A percentile compares a stretch with the other conserved stretches of the same genome.
These are phyloP conservation scores for Irpex sp. DNA, from an alignment of 1,284 basidiomycete genomes.

Conservation along the genomic window DNA sequence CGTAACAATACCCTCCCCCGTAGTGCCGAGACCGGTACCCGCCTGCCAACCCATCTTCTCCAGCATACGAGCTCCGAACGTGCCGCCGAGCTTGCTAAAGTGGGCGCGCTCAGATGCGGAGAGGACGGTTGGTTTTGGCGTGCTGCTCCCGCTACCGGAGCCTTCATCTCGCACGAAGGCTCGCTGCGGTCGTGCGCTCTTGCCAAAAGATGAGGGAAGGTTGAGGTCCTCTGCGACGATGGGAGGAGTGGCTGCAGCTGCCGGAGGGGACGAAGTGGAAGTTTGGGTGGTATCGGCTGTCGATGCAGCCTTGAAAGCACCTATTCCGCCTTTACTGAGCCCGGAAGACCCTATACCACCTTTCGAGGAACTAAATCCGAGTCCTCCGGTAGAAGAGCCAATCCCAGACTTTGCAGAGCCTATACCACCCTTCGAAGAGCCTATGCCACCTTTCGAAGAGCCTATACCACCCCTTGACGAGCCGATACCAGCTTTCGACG, in stretches of 20 bases:
- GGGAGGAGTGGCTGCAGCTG: slow-evolving; percentile 24
- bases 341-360: slow-evolving; percentile 13
- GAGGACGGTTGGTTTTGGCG: slow-evolving; percentile 50
- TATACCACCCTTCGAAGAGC: slow-evolving; percentile 8
- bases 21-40: slow-evolving; percentile 78
- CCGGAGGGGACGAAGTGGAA: slow-evolving; percentile 15
- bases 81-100: slow-evolving; percentile 72
- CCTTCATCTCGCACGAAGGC: slow-evolving; percentile 54
- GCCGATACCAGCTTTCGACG: slow-evolving; percentile 33
- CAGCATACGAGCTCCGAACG: slow-evolving; percentile 86
- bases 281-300: slow-evolving; percentile 10
- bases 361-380: neutral
- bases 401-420: neutral
- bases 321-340: slow-evolving; percentile 44
- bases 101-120: slow-evolving; percentile 68
- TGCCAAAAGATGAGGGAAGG: slow-evolving; percentile 45
- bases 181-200: slow-evolving; percentile 34
- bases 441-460: slow-evolving; percentile 25
- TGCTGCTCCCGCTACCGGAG: slow-evolving; percentile 29
- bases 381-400: neutral
- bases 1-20: slow-evolving; percentile 82
- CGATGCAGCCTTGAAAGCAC: slow-evolving; percentile 29
- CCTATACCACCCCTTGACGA: slow-evolving; percentile 33
- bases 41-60: slow-evolving; percentile 92
- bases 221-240: slow-evolving; percentile 25